Evolutionary conservation across 2,329 filamentous ascomycete genomes (phyloP).

Genomic region (Ophiostoma sp.): DNA sequence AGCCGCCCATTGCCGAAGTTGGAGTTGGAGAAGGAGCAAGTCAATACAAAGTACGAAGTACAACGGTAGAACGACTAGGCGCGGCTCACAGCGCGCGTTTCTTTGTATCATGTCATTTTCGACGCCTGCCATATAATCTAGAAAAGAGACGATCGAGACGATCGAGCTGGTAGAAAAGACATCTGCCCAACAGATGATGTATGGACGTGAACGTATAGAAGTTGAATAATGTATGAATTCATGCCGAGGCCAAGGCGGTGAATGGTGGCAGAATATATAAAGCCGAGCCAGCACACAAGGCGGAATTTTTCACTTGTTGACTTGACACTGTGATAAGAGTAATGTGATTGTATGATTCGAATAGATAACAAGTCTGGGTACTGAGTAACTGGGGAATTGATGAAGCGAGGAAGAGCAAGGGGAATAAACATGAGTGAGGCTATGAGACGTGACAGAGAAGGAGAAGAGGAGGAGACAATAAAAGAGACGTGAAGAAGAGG

Average conservation of each 20-base stretch:
- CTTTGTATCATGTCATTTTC: neutral
- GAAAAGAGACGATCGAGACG: neutral
- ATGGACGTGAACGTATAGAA: neutral
- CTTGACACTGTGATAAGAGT: neutral
- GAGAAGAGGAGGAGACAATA: neutral
- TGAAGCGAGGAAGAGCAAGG: neutral
- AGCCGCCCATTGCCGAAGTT: constrained; percentile 23
- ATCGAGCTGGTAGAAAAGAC: neutral
- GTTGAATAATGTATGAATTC: neutral
- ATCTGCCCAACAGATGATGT: neutral
- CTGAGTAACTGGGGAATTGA: neutral
- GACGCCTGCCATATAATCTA: neutral
- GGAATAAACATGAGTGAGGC: neutral
- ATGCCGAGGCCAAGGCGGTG: constrained; percentile 1
- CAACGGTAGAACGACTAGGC: neutral
- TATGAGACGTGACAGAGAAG: neutral
- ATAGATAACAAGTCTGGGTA: neutral
- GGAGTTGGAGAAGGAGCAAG: neutral
- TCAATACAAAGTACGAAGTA: neutral
- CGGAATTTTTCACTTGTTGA: neutral
- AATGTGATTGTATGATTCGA: neutral
- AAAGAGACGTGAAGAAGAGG: neutral
- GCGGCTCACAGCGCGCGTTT: neutral
- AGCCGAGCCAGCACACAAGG: neutral
- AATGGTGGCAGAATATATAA: neutral